Percentiles rank a stretch among this genome's conserved stretches.
phyloP scores from a whole-genome alignment of 306 rosid species.

The Dicorynia guianensis region DNA sequence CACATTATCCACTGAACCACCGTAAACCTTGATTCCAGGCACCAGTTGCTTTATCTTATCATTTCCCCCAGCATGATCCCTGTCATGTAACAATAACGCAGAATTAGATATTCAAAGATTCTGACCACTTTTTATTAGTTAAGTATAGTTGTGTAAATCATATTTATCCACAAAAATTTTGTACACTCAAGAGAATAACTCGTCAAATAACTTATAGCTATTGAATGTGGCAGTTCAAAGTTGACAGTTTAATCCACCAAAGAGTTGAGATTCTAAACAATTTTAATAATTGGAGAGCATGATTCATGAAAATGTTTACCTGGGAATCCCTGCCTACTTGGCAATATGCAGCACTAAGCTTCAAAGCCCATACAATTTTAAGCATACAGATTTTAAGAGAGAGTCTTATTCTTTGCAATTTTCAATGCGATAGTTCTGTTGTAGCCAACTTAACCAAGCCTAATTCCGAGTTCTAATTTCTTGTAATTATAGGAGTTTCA shows the following conservation, averaged over 20 bases:
- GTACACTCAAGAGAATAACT: not conserved
- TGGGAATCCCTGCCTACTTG: not conserved
- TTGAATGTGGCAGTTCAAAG: not conserved
- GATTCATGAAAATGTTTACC: too few relatives aligned
- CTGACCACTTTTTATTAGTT: too few relatives aligned
- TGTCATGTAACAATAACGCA: conserved; percentile 20
- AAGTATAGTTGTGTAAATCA: too few relatives aligned
- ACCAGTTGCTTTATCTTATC: conserved; percentile 81
- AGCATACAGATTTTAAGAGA: not conserved
- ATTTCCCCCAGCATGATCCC: conserved; percentile 96
- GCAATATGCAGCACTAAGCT: not conserved
- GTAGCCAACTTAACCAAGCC: not conserved
- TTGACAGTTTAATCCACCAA: conserved; percentile 12
- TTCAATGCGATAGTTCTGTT: not conserved
- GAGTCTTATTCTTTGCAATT: not conserved
- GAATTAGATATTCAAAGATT: conserved; percentile 5
- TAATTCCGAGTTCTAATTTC: too few relatives aligned
- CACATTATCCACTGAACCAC: conserved; percentile 87
- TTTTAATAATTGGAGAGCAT: not conserved
- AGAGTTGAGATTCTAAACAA: not conserved
- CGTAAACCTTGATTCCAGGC: conserved; percentile 86
- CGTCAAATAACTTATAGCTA: conserved; percentile 10
- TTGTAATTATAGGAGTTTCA: too few relatives aligned
- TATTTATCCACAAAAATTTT: too few relatives aligned
- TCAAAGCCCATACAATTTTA: not conserved